phyloP scores from a whole-genome alignment of 179 eudicot species.

The Silene coronaria region DNA sequence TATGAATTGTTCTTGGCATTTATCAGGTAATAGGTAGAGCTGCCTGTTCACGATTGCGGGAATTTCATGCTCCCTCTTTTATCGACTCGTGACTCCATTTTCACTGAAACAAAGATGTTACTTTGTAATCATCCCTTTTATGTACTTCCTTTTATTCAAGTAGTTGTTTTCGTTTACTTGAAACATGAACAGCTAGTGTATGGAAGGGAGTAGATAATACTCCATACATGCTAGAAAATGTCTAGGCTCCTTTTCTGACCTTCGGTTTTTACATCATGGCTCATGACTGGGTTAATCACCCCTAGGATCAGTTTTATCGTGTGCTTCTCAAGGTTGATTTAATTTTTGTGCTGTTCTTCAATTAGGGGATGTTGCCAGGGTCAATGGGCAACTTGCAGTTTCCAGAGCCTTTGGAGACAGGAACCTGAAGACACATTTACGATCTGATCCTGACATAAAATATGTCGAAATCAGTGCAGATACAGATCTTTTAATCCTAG shows the following conservation, averaged over 20 bases:
- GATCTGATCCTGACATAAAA: constrained; percentile 65
- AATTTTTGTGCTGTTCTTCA: constrained; percentile 4
- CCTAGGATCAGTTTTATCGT: neutral
- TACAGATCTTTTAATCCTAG: constrained; percentile 52
- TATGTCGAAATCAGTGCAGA: constrained; percentile 39
- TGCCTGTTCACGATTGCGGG: too few species aligned
- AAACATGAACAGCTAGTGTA: too few species aligned
- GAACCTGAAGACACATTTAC: constrained; percentile 66
- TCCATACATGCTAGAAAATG: neutral
- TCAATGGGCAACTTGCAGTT: constrained; percentile 78
- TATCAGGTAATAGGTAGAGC: too few species aligned
- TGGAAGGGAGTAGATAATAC: neutral
- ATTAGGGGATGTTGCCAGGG: constrained; percentile 76
- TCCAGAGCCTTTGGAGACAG: constrained; percentile 82
- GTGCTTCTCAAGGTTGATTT: neutral
- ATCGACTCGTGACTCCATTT: too few species aligned
- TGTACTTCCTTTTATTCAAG: too few species aligned
- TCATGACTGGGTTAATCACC: too few species aligned
- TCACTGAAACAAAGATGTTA: too few species aligned
- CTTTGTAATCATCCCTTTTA: too few species aligned
- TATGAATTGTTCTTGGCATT: neutral
- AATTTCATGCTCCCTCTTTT: too few species aligned
- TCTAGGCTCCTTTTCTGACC: too few species aligned
- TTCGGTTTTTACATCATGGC: too few species aligned
- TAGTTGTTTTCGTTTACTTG: too few species aligned